These are phyloP conservation scores for Suillus luteus DNA, from an alignment of 768 basidiomycete genomes.

Conservation along the genomic window DNA sequence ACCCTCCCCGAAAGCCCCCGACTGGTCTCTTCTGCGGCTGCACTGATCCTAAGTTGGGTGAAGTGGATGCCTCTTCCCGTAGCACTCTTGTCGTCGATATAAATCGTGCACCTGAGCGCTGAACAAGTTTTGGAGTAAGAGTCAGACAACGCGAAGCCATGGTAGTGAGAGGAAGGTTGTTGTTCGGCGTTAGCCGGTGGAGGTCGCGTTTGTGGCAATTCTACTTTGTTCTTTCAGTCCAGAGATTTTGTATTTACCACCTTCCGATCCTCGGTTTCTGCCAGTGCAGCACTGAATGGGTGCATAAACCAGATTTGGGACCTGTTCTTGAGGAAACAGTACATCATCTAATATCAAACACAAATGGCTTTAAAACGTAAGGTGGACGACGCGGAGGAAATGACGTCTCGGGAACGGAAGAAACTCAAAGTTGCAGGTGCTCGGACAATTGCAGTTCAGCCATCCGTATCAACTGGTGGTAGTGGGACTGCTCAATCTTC, in stretches of 20 bases:
- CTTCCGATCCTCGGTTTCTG: constrained; percentile 18
- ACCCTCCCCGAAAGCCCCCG: constrained; percentile 73
- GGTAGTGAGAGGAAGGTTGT: constrained; percentile 10
- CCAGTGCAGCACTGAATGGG: constrained; percentile 21
- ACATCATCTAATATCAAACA: constrained; percentile 27
- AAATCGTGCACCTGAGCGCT: constrained; percentile 32
- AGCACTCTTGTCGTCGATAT: constrained; percentile 47
- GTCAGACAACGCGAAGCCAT: constrained; percentile 34
- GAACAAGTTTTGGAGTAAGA: constrained; percentile 19
- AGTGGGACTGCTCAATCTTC: constrained; percentile 14
- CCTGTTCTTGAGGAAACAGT: constrained; percentile 27
- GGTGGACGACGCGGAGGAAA: constrained; percentile 31
- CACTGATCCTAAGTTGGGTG: constrained; percentile 55
- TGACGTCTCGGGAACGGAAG: constrained; percentile 58
- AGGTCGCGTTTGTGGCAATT: constrained; percentile 9
- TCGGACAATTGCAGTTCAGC: constrained; percentile 68
- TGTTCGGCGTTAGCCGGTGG: constrained; percentile 28
- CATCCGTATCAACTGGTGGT: constrained; percentile 19
- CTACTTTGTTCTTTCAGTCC: not conserved
- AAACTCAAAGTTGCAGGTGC: constrained; percentile 65
- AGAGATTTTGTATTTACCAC: constrained; percentile 9
- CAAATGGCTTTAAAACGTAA: constrained; percentile 46
- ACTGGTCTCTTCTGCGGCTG: constrained; percentile 71
- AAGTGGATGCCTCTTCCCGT: constrained; percentile 42
- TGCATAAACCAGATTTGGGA: constrained; percentile 17